phyloP scores from a whole-genome alignment of 1,284 basidiomycete species.

The Laetiporus sulphureus region DNA sequence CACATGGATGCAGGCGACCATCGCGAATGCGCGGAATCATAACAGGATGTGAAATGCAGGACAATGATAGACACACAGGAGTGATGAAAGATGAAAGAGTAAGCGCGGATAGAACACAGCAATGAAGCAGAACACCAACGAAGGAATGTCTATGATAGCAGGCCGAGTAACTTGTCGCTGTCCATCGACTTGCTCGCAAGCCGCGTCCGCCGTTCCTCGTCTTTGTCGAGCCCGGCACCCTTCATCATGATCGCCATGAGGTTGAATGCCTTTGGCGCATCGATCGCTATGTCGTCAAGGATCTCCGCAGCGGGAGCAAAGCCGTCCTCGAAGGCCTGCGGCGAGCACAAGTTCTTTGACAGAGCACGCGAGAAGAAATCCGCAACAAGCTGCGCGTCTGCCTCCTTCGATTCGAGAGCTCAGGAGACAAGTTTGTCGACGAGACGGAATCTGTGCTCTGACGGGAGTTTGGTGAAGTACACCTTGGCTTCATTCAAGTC shows the following conservation, averaged over 20 bases:
- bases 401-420: conserved; percentile 78
- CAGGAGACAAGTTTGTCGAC: conserved; percentile 69
- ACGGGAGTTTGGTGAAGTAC: conserved; percentile 71
- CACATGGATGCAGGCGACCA: conserved; percentile 8
- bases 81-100: conserved; percentile 9
- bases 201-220: conserved; percentile 47
- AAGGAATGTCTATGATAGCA: conserved; percentile 35
- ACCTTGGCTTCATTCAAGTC: conserved; percentile 83
- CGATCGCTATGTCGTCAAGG: conserved; percentile 82
- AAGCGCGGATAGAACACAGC: conserved; percentile 15
- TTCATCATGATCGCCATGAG: conserved; percentile 72
- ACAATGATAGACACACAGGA: conserved; percentile 6
- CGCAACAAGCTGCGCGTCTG: conserved; percentile 76
- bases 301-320: conserved; percentile 63
- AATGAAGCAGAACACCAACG: background rate
- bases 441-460: conserved; percentile 55
- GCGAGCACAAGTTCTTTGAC: conserved; percentile 51
- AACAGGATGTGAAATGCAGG: conserved; percentile 8
- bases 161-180: conserved; percentile 46
- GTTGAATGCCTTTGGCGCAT: conserved; percentile 81
- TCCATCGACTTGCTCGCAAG: conserved; percentile 52
- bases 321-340: conserved; percentile 50
- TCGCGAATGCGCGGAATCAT: conserved; percentile 7
- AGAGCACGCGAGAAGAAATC: conserved; percentile 56
- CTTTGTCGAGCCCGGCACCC: conserved; percentile 46